phyloP scores from a whole-genome alignment of 345 rosid species.

The Eucalyptus pauciflora region DNA sequence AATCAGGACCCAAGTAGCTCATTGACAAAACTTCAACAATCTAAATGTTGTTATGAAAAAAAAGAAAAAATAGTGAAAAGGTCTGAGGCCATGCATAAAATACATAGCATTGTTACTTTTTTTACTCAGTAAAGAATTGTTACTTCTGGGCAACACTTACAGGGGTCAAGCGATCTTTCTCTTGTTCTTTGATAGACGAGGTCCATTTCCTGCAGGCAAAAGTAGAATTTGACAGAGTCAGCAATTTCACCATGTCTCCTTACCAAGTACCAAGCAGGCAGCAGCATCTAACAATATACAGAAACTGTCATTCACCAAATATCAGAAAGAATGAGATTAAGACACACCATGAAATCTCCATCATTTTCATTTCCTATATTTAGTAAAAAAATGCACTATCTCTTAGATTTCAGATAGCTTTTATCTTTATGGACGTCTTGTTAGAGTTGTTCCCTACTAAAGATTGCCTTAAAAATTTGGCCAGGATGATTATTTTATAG shows the following conservation, averaged over 20 bases:
- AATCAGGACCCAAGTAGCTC: slow-evolving; percentile 88
- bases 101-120: neutral
- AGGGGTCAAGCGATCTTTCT: slow-evolving; percentile 81
- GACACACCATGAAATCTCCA: neutral
- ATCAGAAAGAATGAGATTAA: neutral
- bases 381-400: neutral
- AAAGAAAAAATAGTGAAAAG: neutral
- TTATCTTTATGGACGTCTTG: neutral
- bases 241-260: neutral
- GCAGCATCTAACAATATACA: neutral
- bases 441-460: neutral
- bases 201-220: slow-evolving; percentile 74
- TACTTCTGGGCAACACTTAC: slow-evolving; percentile 29
- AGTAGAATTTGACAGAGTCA: neutral
- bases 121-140: neutral
- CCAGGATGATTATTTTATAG: neutral
- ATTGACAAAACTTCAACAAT: slow-evolving; percentile 69
- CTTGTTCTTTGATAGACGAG: slow-evolving; percentile 64
- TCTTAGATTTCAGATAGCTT: neutral
- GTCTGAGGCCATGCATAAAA: neutral
- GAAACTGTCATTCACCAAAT: neutral
- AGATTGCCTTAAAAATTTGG: neutral
- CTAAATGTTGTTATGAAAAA: slow-evolving; percentile 18
- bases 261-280: neutral
- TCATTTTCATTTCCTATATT: neutral